These are phyloP conservation scores for Pseudohyphozyma bogoriensis DNA, from an alignment of 768 basidiomycete species.

Conservation along the genomic window DNA sequence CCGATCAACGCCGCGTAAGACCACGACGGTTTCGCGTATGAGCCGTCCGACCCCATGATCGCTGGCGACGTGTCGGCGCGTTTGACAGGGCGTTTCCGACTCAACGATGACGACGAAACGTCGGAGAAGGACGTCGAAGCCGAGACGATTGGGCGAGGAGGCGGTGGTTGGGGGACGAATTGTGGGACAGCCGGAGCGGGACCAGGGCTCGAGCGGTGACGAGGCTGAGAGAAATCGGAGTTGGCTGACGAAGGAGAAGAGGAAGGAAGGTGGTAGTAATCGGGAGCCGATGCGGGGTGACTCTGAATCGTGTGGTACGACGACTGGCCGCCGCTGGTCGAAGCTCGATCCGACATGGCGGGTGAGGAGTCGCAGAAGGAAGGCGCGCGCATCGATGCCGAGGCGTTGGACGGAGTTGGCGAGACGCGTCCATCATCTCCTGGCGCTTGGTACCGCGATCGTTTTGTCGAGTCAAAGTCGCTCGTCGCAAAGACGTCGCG, in stretches of 20 bases:
- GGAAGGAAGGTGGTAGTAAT: slow-evolving; percentile 15
- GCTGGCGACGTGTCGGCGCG: background rate
- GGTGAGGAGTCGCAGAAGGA: slow-evolving; percentile 29
- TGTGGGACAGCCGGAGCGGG: background rate
- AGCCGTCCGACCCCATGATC: background rate
- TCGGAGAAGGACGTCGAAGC: background rate
- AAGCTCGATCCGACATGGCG: slow-evolving; percentile 12
- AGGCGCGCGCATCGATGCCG: slow-evolving; percentile 18
- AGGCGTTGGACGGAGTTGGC: slow-evolving; percentile 16
- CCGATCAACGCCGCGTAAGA: slow-evolving; percentile 95
- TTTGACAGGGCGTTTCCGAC: background rate
- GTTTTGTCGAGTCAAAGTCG: slow-evolving; percentile 3
- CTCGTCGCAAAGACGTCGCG: slow-evolving; percentile 19
- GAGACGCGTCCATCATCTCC: slow-evolving; percentile 1
- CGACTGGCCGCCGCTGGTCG: background rate
- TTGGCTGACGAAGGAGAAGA: slow-evolving; percentile 16
- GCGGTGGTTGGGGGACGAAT: background rate
- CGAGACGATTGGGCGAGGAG: background rate
- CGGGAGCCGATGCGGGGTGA: slow-evolving; percentile 23
- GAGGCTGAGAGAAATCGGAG: slow-evolving; percentile 9
- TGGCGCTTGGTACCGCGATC: slow-evolving; percentile 8
- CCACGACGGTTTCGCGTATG: slow-evolving; percentile 52
- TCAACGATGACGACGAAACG: background rate
- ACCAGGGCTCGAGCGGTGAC: slow-evolving; percentile 18
- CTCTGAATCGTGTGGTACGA: background rate